Percentiles rank a stretch among this genome's conserved stretches.
Evolutionary conservation across 192 early-diverging fungal species (phyloP).

Genomic region (Coemansia sp.): DNA sequence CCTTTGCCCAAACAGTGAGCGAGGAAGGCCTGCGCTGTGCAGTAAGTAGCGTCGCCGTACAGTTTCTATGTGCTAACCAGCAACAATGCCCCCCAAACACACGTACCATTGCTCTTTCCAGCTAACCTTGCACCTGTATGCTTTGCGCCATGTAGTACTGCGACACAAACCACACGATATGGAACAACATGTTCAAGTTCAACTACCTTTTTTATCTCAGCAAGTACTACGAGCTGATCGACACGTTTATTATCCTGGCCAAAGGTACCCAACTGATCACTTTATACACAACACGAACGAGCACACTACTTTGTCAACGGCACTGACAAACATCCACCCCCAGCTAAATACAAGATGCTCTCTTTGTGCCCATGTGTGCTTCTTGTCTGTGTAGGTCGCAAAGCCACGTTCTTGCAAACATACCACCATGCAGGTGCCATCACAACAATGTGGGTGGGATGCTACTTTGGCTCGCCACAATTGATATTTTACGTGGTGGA

Average conservation of each 20-base stretch:
- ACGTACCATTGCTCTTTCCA: neutral
- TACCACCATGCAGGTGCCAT: slow-evolving; percentile 90
- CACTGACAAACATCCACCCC: neutral
- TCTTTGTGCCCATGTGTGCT: neutral
- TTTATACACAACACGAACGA: neutral
- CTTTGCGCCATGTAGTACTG: slow-evolving; percentile 49
- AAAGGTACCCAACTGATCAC: slow-evolving; percentile 49
- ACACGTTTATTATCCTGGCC: slow-evolving; percentile 80
- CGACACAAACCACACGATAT: slow-evolving; percentile 64
- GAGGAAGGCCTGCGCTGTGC: slow-evolving; percentile 60
- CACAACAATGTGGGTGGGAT: slow-evolving; percentile 85
- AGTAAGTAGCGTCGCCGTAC: slow-evolving; percentile 44
- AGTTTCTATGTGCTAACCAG: neutral
- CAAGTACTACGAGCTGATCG: slow-evolving; percentile 86
- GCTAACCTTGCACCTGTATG: neutral
- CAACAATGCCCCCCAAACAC: neutral
- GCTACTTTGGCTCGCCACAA: slow-evolving; percentile 71
- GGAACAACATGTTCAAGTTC: slow-evolving; percentile 77
- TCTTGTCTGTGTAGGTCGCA: slow-evolving; percentile 48
- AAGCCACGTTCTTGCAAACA: slow-evolving; percentile 76
- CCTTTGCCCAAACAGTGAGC: slow-evolving; percentile 58
- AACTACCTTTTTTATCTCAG: slow-evolving; percentile 85
- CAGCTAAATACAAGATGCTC: neutral
- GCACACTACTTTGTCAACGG: neutral
- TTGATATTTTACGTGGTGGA: slow-evolving; percentile 76